These are phyloP conservation scores for Mollisiaceae sp. DNA, from an alignment of 2,329 filamentous ascomycete species.

Conservation along the genomic window DNA sequence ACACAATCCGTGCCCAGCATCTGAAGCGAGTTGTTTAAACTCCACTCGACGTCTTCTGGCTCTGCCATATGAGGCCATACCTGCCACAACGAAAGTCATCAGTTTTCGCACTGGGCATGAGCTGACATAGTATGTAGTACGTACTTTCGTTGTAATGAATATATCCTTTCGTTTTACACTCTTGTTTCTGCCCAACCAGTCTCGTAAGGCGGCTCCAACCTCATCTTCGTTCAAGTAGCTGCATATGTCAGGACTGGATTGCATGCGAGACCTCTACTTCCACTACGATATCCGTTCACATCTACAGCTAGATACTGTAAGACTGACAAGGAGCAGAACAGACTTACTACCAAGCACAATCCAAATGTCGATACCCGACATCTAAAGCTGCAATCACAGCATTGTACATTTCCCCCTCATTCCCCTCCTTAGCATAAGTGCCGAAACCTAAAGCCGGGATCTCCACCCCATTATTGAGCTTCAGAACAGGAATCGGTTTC, in stretches of 20 bases:
- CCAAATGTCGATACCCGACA: slow-evolving; percentile 69
- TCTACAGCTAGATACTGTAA: not conserved
- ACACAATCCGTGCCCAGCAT: slow-evolving; percentile 78
- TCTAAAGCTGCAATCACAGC: slow-evolving; percentile 64
- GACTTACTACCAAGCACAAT: slow-evolving; percentile 68
- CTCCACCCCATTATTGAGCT: slow-evolving; percentile 43
- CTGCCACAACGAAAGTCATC: not conserved
- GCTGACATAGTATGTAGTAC: not conserved
- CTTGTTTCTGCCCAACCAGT: slow-evolving; percentile 63
- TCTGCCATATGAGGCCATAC: slow-evolving; percentile 67
- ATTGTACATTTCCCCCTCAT: slow-evolving; percentile 50
- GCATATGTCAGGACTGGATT: slow-evolving; percentile 15
- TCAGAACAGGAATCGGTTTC: slow-evolving; percentile 31
- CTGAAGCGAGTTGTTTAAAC: slow-evolving; percentile 73
- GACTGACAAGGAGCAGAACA: not conserved
- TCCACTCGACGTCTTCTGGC: slow-evolving; percentile 65
- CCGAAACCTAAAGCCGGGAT: slow-evolving; percentile 53
- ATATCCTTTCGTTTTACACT: slow-evolving; percentile 60
- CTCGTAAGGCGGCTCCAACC: slow-evolving; percentile 76
- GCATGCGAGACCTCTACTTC: not conserved
- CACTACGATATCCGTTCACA: not conserved
- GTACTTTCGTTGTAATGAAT: slow-evolving; percentile 38
- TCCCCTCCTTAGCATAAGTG: slow-evolving; percentile 36
- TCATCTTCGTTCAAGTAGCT: slow-evolving; percentile 79
- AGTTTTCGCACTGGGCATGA: not conserved